Base-by-base conservation (phyloP, 164 flowering plant genomes). In the Dillenia turbinata region DNA sequence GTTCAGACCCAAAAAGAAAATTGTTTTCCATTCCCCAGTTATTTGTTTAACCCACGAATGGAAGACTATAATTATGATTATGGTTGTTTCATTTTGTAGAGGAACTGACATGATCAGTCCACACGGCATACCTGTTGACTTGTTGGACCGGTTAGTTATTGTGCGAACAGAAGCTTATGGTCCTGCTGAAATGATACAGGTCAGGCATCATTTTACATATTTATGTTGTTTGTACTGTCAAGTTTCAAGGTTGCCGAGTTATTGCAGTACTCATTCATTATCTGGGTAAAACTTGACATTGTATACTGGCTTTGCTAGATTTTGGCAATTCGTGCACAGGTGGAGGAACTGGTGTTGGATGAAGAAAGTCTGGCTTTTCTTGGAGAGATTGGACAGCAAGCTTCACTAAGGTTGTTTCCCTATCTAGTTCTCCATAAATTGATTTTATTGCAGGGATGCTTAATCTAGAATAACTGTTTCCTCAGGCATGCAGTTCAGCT, bases 121-220 rank as follows among this genome's bases (percentile, higher is more conserved):
- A 48, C 99, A 95, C 72, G 97, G 99, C 69, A 79, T 92, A 77
- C 99, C 99, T 54, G 89, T 95, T 68, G 99, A 95, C 74, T 79
- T 95, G 66, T 75, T 92, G 67, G 99, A 95, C 61, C 83, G 97
- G 2, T 63, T 95, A 71, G 89, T 86, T 67, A 95, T 95, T 47
- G 77, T 92, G 57, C 75, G 92, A 56, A 88, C 97, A 3, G 94
- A 89, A 59, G 82, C 81, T 13, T 93, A 90, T 69, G 94, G 87
- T 46, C 97, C 92, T 67, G 90, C 86, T 40, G 97, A 90, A 52
- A 89, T 89, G 96, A 93, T 93, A 75, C 90, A 93, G 98, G 98
- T 89, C 40, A 46, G 19, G 40, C 13, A 50, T 46, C 51, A 19
- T 59, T 47, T 40, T 9, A 9, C 47, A 61, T 61, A 4, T 40